Evolutionary conservation across 106 monocot genomes (phyloP), one percentile per base, ranked within the genome.

Genomic region (Acorus gramineus): DNA sequence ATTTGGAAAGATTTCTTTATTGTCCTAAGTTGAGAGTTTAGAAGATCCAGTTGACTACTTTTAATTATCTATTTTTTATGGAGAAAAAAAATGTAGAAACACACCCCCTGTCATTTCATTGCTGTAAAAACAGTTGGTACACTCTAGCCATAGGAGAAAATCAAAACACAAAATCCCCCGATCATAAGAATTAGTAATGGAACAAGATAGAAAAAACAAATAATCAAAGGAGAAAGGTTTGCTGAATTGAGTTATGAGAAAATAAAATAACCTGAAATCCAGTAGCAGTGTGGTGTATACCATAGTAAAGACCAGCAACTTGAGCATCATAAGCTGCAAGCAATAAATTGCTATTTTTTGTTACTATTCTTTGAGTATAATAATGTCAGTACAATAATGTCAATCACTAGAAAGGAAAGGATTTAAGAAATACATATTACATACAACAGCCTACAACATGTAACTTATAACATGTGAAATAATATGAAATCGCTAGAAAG

Each of bases 241-340:
- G 28, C 43, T 2, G 11, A 13, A 50, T 50, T 12, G 4, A 8
- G 50, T 6, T 50, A 13, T 64, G 3, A 72, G 11, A 8, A 49
- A 69, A 73, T 8, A 46, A 11, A 8, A 5, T 73, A 47, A 87
- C 94, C 86, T 90, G 82, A 79, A 95, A 95, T 66, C 94, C 94
- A 77, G 81, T 73, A 59, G 64, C 60, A 61, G 67, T 78, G 50
- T 73, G 72, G 0, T 61, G 55, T 57, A 90, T 74, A 7, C 47
- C 42, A 76, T 90, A 90, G 67, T 89, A 74, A 48, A 95, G 78
- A 46, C 94, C 94, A 84, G 94, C 94, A 82, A 95, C 84, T 79
- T 82, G 77, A 70, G 94, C 94, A 84, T 90, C 82, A 80, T 95
- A 95, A 55, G 94, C 94, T 95, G 80, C 28, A 53, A 81, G 69